Percentiles rank a stretch among this genome's conserved stretches.
Conservation (phyloP, 2,329 filamentous ascomycete species). For the Ophiostoma sp. region DNA sequence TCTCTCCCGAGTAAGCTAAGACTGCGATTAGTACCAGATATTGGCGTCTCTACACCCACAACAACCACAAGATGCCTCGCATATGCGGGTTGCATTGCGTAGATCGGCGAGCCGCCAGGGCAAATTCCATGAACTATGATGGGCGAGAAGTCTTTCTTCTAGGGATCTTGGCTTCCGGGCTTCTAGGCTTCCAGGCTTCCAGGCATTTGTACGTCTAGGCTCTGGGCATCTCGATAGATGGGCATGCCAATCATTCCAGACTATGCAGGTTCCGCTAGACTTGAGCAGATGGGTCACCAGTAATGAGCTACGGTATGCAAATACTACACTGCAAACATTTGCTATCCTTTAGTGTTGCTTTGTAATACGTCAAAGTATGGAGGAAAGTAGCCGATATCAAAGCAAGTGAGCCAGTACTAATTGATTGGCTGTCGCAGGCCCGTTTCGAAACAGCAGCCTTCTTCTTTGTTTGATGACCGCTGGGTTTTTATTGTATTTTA, state of each 20-base stretch:
- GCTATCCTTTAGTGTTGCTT: background rate
- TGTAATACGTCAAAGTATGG: background rate
- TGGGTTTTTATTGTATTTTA: background rate
- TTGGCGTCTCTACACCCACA: background rate
- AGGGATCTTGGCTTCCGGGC: background rate
- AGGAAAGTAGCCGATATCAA: background rate
- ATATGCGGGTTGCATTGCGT: background rate
- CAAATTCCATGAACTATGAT: background rate
- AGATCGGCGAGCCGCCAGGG: constrained; percentile 13
- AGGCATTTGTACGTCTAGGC: background rate
- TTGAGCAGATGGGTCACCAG: background rate
- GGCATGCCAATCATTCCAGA: background rate
- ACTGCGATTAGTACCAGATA: background rate
- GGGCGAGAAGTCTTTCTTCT: background rate
- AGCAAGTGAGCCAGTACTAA: background rate
- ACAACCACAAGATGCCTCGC: constrained; percentile 6
- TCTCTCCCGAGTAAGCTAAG: background rate
- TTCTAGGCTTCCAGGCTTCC: background rate
- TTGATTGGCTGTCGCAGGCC: constrained; percentile 1
- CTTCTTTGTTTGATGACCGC: background rate
- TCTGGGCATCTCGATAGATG: constrained; percentile 8
- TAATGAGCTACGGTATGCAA: background rate
- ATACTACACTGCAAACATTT: too few species aligned
- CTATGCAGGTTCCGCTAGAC: background rate
- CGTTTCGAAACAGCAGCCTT: background rate